Base-by-base conservation (phyloP, 2,329 filamentous ascomycete species). In the Paecilomyces dactylethromorphus region DNA sequence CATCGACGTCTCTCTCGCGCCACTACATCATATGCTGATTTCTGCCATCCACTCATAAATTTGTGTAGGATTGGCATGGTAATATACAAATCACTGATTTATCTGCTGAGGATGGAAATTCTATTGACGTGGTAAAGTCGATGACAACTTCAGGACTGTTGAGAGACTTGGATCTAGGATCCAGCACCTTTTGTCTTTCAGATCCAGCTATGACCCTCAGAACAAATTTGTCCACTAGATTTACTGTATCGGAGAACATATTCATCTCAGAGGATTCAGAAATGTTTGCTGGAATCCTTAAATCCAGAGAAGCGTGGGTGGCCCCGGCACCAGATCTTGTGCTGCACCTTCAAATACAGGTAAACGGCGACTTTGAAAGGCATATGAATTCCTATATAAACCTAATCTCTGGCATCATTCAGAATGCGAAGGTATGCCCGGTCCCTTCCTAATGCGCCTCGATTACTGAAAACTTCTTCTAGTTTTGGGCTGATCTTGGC, bases 401-500 rank as follows among this genome's bases (percentile, higher is more conserved):
- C 7, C 55, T n/a, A 1, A 32, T 72, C 18, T 65, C 56, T 13
- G 62, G 68, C 21, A 62, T 60, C 1, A 21, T 75, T 3, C 64
- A 64, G 49, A 60, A 58, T 10, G 68, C 69, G 32, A 64, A 67
- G 63, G 73, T 59, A 56, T 56, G 61, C 54, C 13, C 67, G 61
- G 31, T 54, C 45, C 56, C 32, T 24, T 6, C 5, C 10, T 21
- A 12, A 7, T 35, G 2, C 0, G 13, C 2, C 1, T 33, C 22
- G 1, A 31, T 8, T 8, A 51, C 15, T 55, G 8, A 57, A 45
- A 59, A 31, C 12, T 10, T 15, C 15, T 35, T 51, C 32, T 26
- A 76, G 73, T 57, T 71, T 32, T 76, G 72, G 72, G 55, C 65
- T 1, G 65, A 71, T 26, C 59, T 74, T 52, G 69, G 66, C 13